phyloP scores from a whole-genome alignment of 1,284 basidiomycete genomes.

The Ganoderma sp. region DNA sequence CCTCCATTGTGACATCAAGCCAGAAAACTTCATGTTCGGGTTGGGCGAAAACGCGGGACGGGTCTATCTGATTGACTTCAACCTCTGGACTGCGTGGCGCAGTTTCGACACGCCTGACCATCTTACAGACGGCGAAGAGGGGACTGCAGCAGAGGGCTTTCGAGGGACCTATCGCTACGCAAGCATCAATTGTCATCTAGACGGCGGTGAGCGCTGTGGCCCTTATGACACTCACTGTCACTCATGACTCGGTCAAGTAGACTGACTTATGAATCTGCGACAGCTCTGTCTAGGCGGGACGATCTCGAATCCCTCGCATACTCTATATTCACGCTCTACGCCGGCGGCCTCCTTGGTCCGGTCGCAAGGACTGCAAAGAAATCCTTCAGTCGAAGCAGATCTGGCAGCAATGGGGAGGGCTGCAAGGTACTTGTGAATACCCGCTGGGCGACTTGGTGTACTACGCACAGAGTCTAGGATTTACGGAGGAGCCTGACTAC shows the following conservation, averaged over 20 bases:
- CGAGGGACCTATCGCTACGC: not conserved
- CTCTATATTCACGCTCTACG: not conserved
- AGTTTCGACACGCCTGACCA: not conserved
- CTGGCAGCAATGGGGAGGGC: not conserved
- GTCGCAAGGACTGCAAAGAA: too few relatives aligned
- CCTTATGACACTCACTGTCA: not conserved
- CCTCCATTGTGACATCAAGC: not conserved
- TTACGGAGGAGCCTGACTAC: not conserved
- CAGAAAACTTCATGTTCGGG: not conserved
- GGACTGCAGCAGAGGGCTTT: not conserved
- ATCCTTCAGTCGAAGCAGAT: not conserved
- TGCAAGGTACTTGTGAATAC: not conserved
- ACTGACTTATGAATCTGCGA: not conserved
- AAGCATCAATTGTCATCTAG: not conserved
- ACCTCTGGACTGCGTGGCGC: constrained; percentile 1
- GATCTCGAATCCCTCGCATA: not conserved
- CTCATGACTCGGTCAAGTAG: not conserved
- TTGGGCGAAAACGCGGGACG: not conserved
- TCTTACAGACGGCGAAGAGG: not conserved
- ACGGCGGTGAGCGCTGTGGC: not conserved
- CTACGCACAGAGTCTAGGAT: not conserved
- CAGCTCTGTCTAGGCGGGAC: not conserved
- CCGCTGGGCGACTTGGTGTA: not conserved
- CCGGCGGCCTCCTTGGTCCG: not conserved
- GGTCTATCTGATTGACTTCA: not conserved